These are phyloP conservation scores for Beta lomatogona DNA, from an alignment of 179 eudicot species.

Conservation along the genomic window DNA sequence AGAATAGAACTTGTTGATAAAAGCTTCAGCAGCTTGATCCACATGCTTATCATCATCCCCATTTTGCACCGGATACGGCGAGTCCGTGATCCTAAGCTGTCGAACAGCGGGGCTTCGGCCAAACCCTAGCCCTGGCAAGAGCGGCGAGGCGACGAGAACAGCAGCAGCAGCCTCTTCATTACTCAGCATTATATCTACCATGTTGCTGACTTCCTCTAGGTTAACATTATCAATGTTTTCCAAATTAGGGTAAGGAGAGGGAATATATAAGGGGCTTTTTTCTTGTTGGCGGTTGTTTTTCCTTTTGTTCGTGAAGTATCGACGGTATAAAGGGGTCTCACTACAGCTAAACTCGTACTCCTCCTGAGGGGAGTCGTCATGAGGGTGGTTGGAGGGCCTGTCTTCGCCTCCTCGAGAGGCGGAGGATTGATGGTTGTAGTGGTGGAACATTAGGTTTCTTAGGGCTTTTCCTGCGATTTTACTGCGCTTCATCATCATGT, in stretches of 20 bases:
- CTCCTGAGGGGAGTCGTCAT: constrained; percentile 28
- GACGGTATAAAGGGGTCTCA: constrained; percentile 45
- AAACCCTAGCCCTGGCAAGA: constrained; percentile 42
- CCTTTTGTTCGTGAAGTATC: constrained; percentile 33
- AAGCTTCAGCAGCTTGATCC: constrained; percentile 62
- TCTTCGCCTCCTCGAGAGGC: neutral
- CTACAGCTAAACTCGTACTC: constrained; percentile 76
- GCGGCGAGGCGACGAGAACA: constrained; percentile 35
- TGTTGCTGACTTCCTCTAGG: constrained; percentile 29
- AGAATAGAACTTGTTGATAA: constrained; percentile 51
- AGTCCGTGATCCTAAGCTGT: constrained; percentile 64
- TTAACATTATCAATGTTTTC: constrained; percentile 16
- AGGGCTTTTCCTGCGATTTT: constrained; percentile 44
- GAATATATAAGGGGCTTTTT: neutral
- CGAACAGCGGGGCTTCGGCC: constrained; percentile 51
- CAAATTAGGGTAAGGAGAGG: neutral
- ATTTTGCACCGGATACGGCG: constrained; percentile 56
- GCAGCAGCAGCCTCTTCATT: constrained; percentile 19
- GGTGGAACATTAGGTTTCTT: constrained; percentile 29
- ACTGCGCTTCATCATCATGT: constrained; percentile 42
- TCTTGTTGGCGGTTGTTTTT: constrained; percentile 15
- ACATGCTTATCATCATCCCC: constrained; percentile 41
- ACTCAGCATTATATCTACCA: constrained; percentile 38
- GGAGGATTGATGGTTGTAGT: constrained; percentile 17
- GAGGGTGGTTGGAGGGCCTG: constrained; percentile 27